Evolutionary conservation across 176 grass and related monocot genomes (phyloP).

Genomic region (Oryza glumipatula): DNA sequence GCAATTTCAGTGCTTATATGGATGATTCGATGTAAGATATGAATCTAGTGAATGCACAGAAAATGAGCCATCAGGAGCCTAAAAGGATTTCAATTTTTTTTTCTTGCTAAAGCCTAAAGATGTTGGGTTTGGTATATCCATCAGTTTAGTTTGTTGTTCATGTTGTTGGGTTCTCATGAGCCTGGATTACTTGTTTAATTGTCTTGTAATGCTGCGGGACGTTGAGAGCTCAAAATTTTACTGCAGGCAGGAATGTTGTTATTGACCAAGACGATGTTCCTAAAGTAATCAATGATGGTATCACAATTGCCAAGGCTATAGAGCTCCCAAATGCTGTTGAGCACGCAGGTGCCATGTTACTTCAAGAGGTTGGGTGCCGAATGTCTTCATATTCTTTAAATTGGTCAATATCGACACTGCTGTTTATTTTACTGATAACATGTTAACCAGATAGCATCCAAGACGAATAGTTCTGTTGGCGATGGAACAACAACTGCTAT

Average conservation of each 20-base stretch:
- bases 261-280: constrained; percentile 82
- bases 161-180: constrained; percentile 16
- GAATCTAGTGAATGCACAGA: neutral
- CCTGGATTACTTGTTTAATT: neutral
- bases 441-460: constrained; percentile 70
- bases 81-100: constrained; percentile 1
- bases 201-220: constrained; percentile 42
- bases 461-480: constrained; percentile 77
- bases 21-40: neutral
- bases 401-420: neutral
- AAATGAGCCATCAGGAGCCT: neutral
- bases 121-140: neutral
- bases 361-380: constrained; percentile 66
- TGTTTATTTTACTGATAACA: constrained; percentile 30
- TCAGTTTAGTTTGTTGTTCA: neutral
- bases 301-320: constrained; percentile 87
- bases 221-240: constrained; percentile 35
- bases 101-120: neutral
- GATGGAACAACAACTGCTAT: constrained; percentile 94
- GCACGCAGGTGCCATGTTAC: constrained; percentile 77
- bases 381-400: neutral
- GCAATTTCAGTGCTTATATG: neutral
- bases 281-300: constrained; percentile 92
- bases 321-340: constrained; percentile 77
- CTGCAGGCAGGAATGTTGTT: constrained; percentile 92